These are phyloP conservation scores for Colletotrichum sublineola DNA, from an alignment of 2,329 filamentous ascomycete species.

Conservation along the genomic window DNA sequence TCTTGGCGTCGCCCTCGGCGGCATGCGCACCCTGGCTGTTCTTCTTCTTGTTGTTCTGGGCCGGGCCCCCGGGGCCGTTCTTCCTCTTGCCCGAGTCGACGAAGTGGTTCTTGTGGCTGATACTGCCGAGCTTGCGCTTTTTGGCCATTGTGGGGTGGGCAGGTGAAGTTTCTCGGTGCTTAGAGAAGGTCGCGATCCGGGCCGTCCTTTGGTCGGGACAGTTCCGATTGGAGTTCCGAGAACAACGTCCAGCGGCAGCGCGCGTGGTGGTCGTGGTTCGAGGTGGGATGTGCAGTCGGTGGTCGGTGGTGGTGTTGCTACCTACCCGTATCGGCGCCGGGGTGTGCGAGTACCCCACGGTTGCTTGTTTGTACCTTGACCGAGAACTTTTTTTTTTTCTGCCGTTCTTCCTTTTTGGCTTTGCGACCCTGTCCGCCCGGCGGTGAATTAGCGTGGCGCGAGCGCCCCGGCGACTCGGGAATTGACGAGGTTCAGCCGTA, in stretches of 20 bases:
- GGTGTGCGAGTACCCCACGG: constrained; percentile 31
- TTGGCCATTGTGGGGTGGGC: constrained; percentile 51
- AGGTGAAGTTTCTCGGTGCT: constrained; percentile 2
- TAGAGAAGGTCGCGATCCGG: constrained; percentile 7
- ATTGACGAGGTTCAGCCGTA: constrained; percentile 41
- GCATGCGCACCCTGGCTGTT: constrained; percentile 31
- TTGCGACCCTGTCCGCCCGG: constrained; percentile 30
- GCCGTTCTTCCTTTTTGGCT: not conserved
- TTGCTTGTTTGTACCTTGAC: constrained; percentile 10
- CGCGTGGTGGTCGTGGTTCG: constrained; percentile 21
- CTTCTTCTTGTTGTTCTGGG: constrained; percentile 41
- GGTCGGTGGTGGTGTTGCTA: constrained; percentile 32
- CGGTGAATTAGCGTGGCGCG: constrained; percentile 29
- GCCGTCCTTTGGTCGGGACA: not conserved
- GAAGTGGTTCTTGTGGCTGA: constrained; percentile 39
- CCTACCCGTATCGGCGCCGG: constrained; percentile 32
- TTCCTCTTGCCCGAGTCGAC: constrained; percentile 38
- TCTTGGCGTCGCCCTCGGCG: constrained; percentile 29
- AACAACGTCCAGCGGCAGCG: constrained; percentile 1
- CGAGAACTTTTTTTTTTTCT: constrained; percentile 33
- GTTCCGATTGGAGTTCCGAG: not conserved
- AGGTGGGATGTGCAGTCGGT: constrained; percentile 25
- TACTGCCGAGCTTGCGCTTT: constrained; percentile 58
- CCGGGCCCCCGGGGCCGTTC: constrained; percentile 30
- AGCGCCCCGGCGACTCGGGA: constrained; percentile 39